phyloP scores from a whole-genome alignment of 2,329 filamentous ascomycete species.

The Fonsecaea erecta region DNA sequence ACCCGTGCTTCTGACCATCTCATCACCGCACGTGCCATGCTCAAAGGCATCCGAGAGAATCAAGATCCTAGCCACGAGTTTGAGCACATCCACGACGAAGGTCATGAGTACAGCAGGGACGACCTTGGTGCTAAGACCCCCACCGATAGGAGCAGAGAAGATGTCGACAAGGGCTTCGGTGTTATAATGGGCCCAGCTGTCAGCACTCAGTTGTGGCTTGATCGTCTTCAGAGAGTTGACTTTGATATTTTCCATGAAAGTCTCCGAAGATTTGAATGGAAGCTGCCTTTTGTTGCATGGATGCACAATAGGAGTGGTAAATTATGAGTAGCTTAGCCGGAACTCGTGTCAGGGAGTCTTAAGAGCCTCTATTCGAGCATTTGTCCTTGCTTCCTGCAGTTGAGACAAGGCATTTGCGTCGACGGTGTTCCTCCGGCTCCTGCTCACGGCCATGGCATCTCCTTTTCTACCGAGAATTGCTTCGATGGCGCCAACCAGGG shows the following conservation, averaged over 20 bases:
- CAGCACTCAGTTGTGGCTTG: slow-evolving; percentile 76
- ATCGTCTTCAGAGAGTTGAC: slow-evolving; percentile 75
- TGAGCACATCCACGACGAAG: slow-evolving; percentile 81
- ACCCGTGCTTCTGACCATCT: slow-evolving; percentile 95
- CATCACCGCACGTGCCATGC: slow-evolving; percentile 90
- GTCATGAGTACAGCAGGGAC: slow-evolving; percentile 58
- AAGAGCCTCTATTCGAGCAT: slow-evolving; percentile 5
- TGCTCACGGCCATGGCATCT: slow-evolving; percentile 55
- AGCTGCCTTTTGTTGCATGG: slow-evolving; percentile 77
- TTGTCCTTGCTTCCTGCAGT: slow-evolving; percentile 7
- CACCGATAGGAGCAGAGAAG: slow-evolving; percentile 42
- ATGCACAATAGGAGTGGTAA: slow-evolving; percentile 62
- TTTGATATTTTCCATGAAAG: slow-evolving; percentile 78
- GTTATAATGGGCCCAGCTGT: slow-evolving; percentile 76
- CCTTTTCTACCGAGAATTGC: slow-evolving; percentile 71
- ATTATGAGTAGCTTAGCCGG: slow-evolving; percentile 45
- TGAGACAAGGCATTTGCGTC: slow-evolving; percentile 35
- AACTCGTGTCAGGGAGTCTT: not conserved
- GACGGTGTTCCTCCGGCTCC: slow-evolving; percentile 64
- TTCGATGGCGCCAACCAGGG: slow-evolving; percentile 74
- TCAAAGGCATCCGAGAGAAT: slow-evolving; percentile 76
- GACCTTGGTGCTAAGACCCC: slow-evolving; percentile 43
- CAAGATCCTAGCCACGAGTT: slow-evolving; percentile 81
- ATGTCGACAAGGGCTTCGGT: slow-evolving; percentile 66
- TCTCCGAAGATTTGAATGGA: slow-evolving; percentile 74